Conservation (phyloP, 805 yeast species). For the Zygoascus flipseniorum region DNA sequence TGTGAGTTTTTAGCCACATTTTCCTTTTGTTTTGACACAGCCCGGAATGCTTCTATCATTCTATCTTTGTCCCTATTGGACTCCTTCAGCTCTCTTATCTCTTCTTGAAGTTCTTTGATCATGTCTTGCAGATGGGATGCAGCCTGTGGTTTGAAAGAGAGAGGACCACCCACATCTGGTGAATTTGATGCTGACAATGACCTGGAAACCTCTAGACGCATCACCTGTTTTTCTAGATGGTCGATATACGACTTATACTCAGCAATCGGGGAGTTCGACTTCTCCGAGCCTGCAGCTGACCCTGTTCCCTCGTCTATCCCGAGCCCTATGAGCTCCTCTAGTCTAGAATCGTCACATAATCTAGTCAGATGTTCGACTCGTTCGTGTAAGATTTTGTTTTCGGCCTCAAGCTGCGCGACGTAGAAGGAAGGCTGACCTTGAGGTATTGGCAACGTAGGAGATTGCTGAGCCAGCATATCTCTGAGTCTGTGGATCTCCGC, state of each 20-base stretch:
- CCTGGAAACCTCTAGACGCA: conserved; percentile 19
- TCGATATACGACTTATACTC: conserved; percentile 44
- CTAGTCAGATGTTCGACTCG: conserved; percentile 62
- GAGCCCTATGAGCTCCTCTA: conserved; percentile 46
- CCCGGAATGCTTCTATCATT: conserved; percentile 64
- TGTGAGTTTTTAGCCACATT: conserved; percentile 11
- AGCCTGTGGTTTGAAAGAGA: background rate
- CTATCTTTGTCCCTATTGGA: conserved; percentile 65
- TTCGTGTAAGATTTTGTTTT: conserved; percentile 55
- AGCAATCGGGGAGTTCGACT: conserved; percentile 21
- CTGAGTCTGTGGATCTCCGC: conserved; percentile 37
- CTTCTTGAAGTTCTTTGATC: conserved; percentile 56
- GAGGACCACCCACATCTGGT: conserved; percentile 8
- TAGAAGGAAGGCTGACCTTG: conserved; percentile 22
- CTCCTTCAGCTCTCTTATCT: conserved; percentile 55
- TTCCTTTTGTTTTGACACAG: conserved; percentile 53
- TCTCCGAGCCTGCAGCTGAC: conserved; percentile 8
- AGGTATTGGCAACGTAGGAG: conserved; percentile 5
- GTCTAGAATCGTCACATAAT: conserved; percentile 38
- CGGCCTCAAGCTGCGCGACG: conserved; percentile 44
- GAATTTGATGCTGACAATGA: conserved; percentile 6
- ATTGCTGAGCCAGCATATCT: background rate
- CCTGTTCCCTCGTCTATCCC: conserved; percentile 19
- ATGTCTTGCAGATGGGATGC: conserved; percentile 21
- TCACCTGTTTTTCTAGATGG: conserved; percentile 45